Percentiles rank a stretch among this genome's conserved stretches.
Conservation (phyloP, 2,329 filamentous ascomycete genomes). For the Alternaria postmessia region DNA sequence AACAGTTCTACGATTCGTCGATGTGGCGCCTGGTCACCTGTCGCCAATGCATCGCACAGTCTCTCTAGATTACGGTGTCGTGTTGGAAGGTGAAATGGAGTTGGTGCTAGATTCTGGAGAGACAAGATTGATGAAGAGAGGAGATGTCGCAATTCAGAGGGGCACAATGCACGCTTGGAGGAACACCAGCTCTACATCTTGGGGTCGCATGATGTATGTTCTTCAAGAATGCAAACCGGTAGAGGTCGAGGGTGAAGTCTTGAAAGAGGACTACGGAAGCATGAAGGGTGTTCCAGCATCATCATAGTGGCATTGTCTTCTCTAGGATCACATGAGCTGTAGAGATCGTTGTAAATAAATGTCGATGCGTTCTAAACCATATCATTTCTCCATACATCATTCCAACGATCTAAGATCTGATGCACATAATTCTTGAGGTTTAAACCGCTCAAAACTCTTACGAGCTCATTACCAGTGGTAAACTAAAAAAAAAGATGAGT, state of each 20-base stretch:
- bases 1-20: conserved; percentile 54
- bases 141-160: conserved; percentile 49
- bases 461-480: not conserved
- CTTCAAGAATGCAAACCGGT: conserved; percentile 41
- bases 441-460: not conserved
- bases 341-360: not conserved
- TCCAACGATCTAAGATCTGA: not conserved
- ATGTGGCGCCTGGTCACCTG: conserved; percentile 38
- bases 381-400: too few relatives aligned
- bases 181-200: conserved; percentile 38
- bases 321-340: not conserved
- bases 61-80: conserved; percentile 50
- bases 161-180: conserved; percentile 52
- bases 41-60: conserved; percentile 52
- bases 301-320: conserved; percentile 18
- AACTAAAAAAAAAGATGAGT: not conserved
- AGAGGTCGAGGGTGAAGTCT: conserved; percentile 30
- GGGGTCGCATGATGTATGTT: conserved; percentile 45
- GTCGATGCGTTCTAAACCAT: not conserved
- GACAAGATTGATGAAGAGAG: conserved; percentile 42
- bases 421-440: not conserved
- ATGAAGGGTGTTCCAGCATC: conserved; percentile 44
- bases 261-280: conserved; percentile 41
- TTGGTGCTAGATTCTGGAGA: conserved; percentile 50
- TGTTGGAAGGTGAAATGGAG: conserved; percentile 50